phyloP scores from a whole-genome alignment of 2,329 filamentous ascomycete species.

The Ophiocordyceps camponoti-leonardi region DNA sequence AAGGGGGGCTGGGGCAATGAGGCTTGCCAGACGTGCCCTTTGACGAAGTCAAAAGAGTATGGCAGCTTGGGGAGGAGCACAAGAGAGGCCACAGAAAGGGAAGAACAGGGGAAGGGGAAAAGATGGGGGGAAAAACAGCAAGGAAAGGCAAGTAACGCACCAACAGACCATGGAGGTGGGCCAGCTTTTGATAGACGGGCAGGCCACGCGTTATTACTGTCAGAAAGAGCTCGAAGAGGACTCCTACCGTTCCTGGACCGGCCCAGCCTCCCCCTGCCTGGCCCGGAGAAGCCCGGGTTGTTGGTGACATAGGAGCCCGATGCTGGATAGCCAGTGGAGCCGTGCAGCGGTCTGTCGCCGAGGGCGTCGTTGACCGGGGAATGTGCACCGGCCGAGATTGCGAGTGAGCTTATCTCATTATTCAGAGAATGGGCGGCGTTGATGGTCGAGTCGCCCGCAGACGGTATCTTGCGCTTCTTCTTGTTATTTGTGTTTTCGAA shows the following conservation, averaged over 20 bases:
- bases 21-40: too few relatives aligned
- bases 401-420: conserved; percentile 22
- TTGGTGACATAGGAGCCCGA: conserved; percentile 33
- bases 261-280: conserved; percentile 72
- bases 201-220: conserved; percentile 39
- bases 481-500: conserved; percentile 99
- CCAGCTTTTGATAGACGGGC: conserved; percentile 28
- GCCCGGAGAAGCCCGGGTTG: conserved; percentile 54
- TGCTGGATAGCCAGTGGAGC: conserved; percentile 12
- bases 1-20: too few relatives aligned
- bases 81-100: not conserved
- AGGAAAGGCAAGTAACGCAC: conserved; percentile 17
- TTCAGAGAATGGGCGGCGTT: conserved; percentile 21
- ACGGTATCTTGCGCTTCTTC: conserved; percentile 96
- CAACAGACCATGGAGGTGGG: conserved; percentile 25
- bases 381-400: conserved; percentile 8
- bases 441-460: conserved; percentile 51
- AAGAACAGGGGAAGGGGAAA: not conserved
- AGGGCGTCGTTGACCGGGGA: conserved; percentile 14
- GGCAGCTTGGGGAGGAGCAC: not conserved
- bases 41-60: not conserved
- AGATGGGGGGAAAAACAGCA: not conserved
- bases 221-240: conserved; percentile 41
- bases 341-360: conserved; percentile 8
- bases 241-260: conserved; percentile 44